Percentiles rank a stretch among this genome's conserved stretches.
phyloP scores from a whole-genome alignment of 139 green algal species.

The Zygnema circumcarinatum region DNA sequence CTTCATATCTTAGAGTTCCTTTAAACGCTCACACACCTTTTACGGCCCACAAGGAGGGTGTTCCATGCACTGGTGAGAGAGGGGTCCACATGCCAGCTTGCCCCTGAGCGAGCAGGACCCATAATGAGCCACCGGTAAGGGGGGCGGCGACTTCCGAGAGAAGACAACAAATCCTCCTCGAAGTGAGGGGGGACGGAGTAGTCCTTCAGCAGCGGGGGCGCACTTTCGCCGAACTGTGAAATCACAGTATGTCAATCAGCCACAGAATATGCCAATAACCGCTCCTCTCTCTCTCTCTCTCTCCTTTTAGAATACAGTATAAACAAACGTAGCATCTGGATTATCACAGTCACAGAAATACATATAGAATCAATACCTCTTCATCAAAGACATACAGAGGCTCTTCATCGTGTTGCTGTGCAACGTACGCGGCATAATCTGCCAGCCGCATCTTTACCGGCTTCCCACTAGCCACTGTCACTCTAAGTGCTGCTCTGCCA shows the following conservation, averaged over 20 bases:
- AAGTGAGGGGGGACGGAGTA: constrained; percentile 54
- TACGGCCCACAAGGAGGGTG: constrained; percentile 38
- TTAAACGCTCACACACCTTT: constrained; percentile 23
- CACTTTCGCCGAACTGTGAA: constrained; percentile 45
- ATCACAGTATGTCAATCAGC: too few species aligned
- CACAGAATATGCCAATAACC: too few species aligned
- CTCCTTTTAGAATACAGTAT: too few species aligned
- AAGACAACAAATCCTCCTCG: constrained; percentile 35
- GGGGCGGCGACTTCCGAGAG: constrained; percentile 13
- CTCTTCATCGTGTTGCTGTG: constrained; percentile 47
- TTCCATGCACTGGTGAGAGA: constrained; percentile 61
- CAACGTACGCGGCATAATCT: constrained; percentile 49
- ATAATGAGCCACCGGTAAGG: constrained; percentile 55
- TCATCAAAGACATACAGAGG: constrained; percentile 60
- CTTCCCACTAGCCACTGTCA: constrained; percentile 31
- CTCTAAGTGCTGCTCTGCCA: constrained; percentile 22
- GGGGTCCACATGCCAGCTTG: constrained; percentile 58
- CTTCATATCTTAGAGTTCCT: too few species aligned
- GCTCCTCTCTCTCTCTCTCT: too few species aligned
- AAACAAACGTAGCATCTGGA: too few species aligned
- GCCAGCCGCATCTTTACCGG: constrained; percentile 44
- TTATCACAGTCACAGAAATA: too few species aligned
- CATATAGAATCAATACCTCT: too few species aligned
- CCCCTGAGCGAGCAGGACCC: constrained; percentile 51
- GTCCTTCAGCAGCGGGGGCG: constrained; percentile 36